Conservation (phyloP, 2,329 filamentous ascomycete species). For the Fusarium xyrophilum region DNA sequence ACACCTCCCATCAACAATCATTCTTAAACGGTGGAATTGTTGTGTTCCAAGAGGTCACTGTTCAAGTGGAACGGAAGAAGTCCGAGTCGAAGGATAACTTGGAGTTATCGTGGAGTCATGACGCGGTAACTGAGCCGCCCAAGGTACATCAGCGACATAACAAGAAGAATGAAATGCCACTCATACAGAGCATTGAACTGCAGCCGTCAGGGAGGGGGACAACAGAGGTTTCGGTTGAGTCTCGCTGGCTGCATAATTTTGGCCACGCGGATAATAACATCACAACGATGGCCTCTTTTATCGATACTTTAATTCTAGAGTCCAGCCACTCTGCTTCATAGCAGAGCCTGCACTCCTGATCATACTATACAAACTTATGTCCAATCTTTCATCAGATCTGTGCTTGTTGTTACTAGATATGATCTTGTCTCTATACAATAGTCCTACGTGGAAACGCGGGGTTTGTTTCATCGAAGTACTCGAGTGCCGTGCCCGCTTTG, state of each 20-base stretch:
- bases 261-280: background rate
- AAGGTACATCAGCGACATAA: background rate
- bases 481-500: no score
- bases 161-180: background rate
- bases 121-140: slow-evolving; percentile 1
- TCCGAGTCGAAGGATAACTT: background rate
- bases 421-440: no score
- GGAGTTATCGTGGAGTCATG: background rate
- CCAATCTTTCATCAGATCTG: no score
- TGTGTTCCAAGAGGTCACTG: slow-evolving; percentile 19
- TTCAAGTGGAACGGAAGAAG: slow-evolving; percentile 8
- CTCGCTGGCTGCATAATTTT: background rate
- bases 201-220: slow-evolving; percentile 9
- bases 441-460: no score
- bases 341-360: background rate
- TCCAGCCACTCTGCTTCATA: background rate
- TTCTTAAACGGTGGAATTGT: slow-evolving; percentile 10
- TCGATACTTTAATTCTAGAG: slow-evolving; percentile 14
- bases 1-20: background rate
- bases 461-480: no score
- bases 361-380: background rate
- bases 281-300: slow-evolving; percentile 6
- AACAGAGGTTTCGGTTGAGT: slow-evolving; percentile 17
- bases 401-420: no score
- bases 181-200: background rate